Conservation (phyloP, 2,329 filamentous ascomycete species). For the Apiospora pterosperma region DNA sequence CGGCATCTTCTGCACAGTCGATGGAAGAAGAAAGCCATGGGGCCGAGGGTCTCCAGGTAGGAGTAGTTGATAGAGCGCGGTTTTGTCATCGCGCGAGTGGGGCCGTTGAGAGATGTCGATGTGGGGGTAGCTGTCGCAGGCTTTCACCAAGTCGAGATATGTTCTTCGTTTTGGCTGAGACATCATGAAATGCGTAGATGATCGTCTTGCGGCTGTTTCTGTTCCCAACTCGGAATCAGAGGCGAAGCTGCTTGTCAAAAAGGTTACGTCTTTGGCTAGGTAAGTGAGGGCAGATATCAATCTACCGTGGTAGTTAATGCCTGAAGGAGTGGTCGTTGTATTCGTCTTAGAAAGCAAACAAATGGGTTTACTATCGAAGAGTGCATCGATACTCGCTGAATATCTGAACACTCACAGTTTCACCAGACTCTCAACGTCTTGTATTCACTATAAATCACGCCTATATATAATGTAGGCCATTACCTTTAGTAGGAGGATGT, state of each 20-base stretch:
- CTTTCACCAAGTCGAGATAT: slow-evolving; percentile 35
- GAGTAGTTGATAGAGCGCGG: slow-evolving; percentile 39
- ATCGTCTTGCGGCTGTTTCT: neutral
- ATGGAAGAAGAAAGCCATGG: slow-evolving; percentile 45
- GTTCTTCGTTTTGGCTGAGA: slow-evolving; percentile 12
- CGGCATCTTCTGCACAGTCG: slow-evolving; percentile 41
- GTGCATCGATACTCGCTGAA: too few relatives aligned
- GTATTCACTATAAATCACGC: neutral
- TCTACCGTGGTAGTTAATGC: neutral
- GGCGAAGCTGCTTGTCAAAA: neutral
- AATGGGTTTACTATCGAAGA: neutral
- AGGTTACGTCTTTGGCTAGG: neutral
- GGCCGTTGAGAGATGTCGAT: slow-evolving; percentile 30
- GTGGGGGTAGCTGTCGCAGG: slow-evolving; percentile 43
- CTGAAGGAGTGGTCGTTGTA: neutral
- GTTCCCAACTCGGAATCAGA: neutral
- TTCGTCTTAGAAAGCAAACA: neutral
- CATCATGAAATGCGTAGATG: neutral
- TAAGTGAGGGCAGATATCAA: neutral
- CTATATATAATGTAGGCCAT: neutral
- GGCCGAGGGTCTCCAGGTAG: slow-evolving; percentile 41
- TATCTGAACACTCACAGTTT: neutral
- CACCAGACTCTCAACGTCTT: neutral
- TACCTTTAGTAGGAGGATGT: neutral
- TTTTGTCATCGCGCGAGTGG: slow-evolving; percentile 7